Base-by-base conservation (phyloP, 257 asterid genomes). In the Solanum habrochaites region DNA sequence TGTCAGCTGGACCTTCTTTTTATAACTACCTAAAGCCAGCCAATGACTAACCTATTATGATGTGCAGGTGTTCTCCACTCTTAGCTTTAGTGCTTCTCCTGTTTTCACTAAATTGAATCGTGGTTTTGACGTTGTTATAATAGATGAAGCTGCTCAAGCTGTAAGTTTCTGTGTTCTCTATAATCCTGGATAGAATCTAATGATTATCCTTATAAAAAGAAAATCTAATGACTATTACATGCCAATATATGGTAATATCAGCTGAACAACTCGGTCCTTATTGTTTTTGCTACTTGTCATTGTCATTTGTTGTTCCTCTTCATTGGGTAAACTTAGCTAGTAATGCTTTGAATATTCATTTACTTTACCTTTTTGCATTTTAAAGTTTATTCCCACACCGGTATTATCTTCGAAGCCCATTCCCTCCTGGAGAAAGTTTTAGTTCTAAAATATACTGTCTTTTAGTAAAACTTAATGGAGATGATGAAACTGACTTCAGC, bases 71-170 rank as follows among this genome's bases (percentile, higher is more conserved):
- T 96, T 95, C 93, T 96, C 99, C 83, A 97, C 99, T 82, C 98
- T 97, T 87, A 97, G 99, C 92, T 95, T 93, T 93, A 97, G 99
- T 35, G 99, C 99, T 84, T 94, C 99, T 56, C 4, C 93, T 72
- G 92, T 94, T 40, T 95, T 95, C 88, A 95, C 93, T 89, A 97
- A 93, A 93, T 89, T 97, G 88, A 96, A 94, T 89, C 97, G 96
- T 77, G 91, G 96, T 86, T 97, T 97, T 91, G 99, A 97, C 89
- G 98, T 97, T 67, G 99, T 97, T 88, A 92, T 97, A 88, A 95
- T 97, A 87, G 99, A 97, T 92, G 99, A 97, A 93, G 99, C 99
- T 39, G 99, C 99, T 90, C 99, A 97, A 95, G 99, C 99, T 87
- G 99, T 96, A 95, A 95, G 98, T 88, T 87, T 64, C 52, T 71